phyloP scores from a whole-genome alignment of 768 basidiomycete genomes.

The Boletus patriciae region DNA sequence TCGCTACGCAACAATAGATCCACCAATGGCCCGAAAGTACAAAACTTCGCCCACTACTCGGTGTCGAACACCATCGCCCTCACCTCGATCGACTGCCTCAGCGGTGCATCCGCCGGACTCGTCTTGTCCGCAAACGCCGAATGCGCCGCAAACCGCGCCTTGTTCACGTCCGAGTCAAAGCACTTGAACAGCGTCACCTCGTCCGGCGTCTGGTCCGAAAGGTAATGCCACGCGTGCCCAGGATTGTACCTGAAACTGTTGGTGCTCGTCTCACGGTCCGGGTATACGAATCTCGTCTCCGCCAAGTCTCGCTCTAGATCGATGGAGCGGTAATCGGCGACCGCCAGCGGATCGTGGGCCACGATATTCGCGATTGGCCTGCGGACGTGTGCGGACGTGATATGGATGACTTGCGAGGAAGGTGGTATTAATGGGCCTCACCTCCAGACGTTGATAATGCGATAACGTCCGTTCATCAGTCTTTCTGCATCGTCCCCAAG shows the following conservation, averaged over 20 bases:
- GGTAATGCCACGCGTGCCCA: conserved; percentile 38
- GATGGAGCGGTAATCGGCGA: not conserved
- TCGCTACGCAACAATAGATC: too few species aligned
- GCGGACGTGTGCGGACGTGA: not conserved
- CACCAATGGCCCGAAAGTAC: too few species aligned
- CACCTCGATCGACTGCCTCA: conserved; percentile 42
- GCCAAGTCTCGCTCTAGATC: not conserved
- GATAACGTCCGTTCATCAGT: conserved; percentile 39
- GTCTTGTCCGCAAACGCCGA: conserved; percentile 39
- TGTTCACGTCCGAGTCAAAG: conserved; percentile 40
- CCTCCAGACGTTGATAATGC: conserved; percentile 47
- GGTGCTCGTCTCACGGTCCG: conserved; percentile 22
- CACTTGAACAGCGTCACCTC: conserved; percentile 44
- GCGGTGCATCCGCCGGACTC: conserved; percentile 31
- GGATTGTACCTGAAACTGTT: conserved; percentile 36
- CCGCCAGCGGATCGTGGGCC: conserved; percentile 1
- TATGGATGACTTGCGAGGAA: not conserved
- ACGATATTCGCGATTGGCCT: not conserved
- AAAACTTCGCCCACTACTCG: conserved; percentile 19
- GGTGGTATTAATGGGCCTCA: not conserved
- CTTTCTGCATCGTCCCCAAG: conserved; percentile 41
- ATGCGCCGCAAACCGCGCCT: conserved; percentile 31
- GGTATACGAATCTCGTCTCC: conserved; percentile 34
- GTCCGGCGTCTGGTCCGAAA: conserved; percentile 38
- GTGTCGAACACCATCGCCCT: conserved; percentile 39